A percentile compares a stretch with the other conserved stretches of the same genome.
Conservation (phyloP, 148 eudicot species). For the Rhododendron griersonianum region DNA sequence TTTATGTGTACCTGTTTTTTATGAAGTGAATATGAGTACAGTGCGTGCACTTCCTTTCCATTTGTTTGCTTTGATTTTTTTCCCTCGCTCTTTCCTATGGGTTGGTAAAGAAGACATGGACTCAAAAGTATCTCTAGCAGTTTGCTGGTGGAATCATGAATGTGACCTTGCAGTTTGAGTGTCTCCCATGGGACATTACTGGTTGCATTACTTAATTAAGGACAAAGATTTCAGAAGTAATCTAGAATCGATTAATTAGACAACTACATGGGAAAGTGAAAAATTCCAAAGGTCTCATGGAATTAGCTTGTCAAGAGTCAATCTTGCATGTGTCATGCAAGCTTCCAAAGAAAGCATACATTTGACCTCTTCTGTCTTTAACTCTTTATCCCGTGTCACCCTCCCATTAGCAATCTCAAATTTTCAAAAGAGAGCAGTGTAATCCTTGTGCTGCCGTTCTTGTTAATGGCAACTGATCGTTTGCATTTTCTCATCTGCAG, state of each 20-base stretch:
- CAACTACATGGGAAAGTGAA: background rate
- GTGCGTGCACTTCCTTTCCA: background rate
- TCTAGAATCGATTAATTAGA: background rate
- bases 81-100: background rate
- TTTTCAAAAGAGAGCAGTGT: background rate
- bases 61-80: background rate
- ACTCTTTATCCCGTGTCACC: background rate
- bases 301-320: background rate
- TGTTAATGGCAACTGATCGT: background rate
- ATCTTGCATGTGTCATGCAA: background rate
- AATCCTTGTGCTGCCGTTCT: slow-evolving; percentile 1
- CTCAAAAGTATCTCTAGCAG: background rate
- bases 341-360: background rate
- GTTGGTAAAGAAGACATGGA: background rate
- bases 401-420: background rate
- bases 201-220: background rate
- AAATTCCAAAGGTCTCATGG: background rate
- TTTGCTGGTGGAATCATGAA: background rate
- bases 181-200: background rate
- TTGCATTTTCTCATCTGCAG: slow-evolving; percentile 31
- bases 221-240: background rate
- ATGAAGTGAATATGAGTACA: background rate
- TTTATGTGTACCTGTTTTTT: background rate
- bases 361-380: background rate
- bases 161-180: background rate